Conservation (phyloP, 2,329 filamentous ascomycete genomes). For the Thermothelomyces thermophilus region DNA sequence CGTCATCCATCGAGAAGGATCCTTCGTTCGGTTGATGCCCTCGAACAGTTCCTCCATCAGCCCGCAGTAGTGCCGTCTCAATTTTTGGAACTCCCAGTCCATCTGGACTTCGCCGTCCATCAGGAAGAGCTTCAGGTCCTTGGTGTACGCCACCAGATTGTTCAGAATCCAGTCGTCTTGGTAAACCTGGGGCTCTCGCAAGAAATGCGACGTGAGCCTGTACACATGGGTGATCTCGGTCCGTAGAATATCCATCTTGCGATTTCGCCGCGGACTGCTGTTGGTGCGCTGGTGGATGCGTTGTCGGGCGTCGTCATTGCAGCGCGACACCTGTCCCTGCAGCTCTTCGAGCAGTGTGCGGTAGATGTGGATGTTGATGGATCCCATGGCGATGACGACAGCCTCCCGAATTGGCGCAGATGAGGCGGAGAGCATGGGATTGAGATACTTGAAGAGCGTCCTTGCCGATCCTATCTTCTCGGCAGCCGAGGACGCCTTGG, state of each 20-base stretch:
- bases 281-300: conserved; percentile 80
- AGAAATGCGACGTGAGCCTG: conserved; percentile 83
- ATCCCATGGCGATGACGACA: conserved; percentile 84
- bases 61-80: conserved; percentile 89
- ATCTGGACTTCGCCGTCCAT: conserved; percentile 93
- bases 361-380: conserved; percentile 92
- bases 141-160: conserved; percentile 83
- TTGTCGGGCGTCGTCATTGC: conserved; percentile 81
- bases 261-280: conserved; percentile 74
- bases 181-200: conserved; percentile 70
- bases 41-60: conserved; percentile 90
- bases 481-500: conserved; percentile 57
- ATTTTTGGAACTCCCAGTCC: conserved; percentile 87
- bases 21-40: conserved; percentile 76
- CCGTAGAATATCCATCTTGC: conserved; percentile 76
- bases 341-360: conserved; percentile 83
- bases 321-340: conserved; percentile 76
- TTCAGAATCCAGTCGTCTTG: conserved; percentile 85
- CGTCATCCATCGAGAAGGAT: conserved; percentile 90
- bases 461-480: conserved; percentile 82
- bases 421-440: conserved; percentile 75
- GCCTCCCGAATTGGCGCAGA: conserved; percentile 80
- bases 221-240: conserved; percentile 97
- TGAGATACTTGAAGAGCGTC: conserved; percentile 84
- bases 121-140: conserved; percentile 86